These are phyloP conservation scores for Vigna angularis DNA, from an alignment of 306 rosid species.

Conservation along the genomic window DNA sequence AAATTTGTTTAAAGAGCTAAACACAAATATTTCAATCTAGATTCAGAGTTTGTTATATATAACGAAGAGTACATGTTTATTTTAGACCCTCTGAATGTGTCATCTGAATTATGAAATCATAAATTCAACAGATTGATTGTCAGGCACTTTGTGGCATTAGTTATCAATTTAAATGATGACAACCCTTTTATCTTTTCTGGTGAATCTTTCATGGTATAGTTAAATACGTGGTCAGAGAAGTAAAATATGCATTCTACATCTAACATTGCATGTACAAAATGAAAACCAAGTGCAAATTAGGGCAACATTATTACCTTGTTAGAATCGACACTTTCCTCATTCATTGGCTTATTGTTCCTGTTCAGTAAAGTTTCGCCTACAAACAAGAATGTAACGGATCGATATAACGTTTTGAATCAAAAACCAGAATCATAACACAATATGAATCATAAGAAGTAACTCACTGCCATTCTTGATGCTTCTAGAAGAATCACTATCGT, in stretches of 20 bases:
- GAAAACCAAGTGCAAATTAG: neutral
- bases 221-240: too few species aligned
- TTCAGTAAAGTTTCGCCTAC: conserved; percentile 43
- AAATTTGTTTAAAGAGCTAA: neutral
- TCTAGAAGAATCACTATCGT: conserved; percentile 1
- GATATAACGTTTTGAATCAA: neutral
- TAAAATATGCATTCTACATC: neutral
- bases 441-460: neutral
- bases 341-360: neutral
- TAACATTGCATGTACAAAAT: neutral
- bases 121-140: neutral
- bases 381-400: neutral
- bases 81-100: neutral
- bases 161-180: too few species aligned
- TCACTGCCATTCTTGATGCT: conserved; percentile 35
- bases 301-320: conserved; percentile 43
- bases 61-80: neutral
- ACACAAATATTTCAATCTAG: neutral
- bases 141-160: too few species aligned
- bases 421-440: neutral
- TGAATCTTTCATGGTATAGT: neutral
- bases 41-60: neutral
- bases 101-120: too few species aligned
- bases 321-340: neutral
- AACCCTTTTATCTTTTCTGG: neutral